Evolutionary conservation across 768 basidiomycete genomes (phyloP).

Genomic region (Rickenella mellea): DNA sequence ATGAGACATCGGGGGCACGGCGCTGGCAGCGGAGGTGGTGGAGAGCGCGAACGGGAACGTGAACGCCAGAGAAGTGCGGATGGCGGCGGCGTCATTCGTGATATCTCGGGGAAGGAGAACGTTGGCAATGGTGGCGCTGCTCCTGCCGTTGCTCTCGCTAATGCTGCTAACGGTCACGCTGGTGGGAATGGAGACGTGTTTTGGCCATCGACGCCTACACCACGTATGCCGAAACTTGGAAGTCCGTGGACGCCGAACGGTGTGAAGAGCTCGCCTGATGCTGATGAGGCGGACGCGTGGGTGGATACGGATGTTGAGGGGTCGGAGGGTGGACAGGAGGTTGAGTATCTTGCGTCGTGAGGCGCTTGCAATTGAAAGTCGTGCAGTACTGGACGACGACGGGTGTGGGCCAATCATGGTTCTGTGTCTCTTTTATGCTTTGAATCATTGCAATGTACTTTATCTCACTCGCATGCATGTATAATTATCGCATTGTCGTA

Average conservation of each 20-base stretch:
- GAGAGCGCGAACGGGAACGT: not conserved
- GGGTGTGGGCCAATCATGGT: too few species aligned
- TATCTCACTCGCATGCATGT: too few species aligned
- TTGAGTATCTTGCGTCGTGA: too few species aligned
- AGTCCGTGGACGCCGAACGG: not conserved
- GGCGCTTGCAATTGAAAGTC: too few species aligned
- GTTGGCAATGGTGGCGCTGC: not conserved
- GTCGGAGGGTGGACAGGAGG: conserved; percentile 13
- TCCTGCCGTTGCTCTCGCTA: not conserved
- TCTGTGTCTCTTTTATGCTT: too few species aligned
- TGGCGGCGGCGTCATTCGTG: not conserved
- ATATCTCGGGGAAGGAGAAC: not conserved
- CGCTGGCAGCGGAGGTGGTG: not conserved
- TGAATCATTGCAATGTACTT: too few species aligned
- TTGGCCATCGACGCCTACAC: not conserved
- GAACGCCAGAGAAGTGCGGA: not conserved
- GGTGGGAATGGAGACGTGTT: not conserved
- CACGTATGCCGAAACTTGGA: too few species aligned
- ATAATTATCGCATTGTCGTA: too few species aligned
- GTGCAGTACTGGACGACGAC: too few species aligned
- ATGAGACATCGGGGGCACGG: conserved; percentile 6
- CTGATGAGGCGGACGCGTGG: conserved; percentile 22
- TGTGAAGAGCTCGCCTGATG: not conserved
- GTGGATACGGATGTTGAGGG: conserved; percentile 30
- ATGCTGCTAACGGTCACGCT: not conserved